A percentile compares a stretch with the other conserved stretches of the same genome.
Evolutionary conservation across 495 filamentous ascomycete species (phyloP).

Genomic region (Immersiella caudata): DNA sequence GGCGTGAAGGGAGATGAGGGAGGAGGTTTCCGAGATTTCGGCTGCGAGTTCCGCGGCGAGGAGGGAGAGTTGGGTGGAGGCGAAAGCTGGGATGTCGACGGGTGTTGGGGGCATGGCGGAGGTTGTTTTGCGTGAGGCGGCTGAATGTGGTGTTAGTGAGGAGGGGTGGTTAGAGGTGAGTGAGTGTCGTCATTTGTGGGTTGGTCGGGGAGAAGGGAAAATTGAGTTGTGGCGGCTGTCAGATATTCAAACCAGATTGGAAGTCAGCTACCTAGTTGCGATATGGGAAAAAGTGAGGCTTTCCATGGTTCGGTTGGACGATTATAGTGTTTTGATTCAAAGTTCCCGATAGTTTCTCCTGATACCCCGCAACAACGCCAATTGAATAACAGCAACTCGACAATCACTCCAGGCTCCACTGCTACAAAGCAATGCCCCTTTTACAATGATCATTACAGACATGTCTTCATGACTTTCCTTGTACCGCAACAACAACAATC

Average conservation of each 20-base stretch:
- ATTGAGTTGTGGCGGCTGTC: background rate
- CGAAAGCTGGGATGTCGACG: constrained; percentile 75
- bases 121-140: background rate
- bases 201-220: background rate
- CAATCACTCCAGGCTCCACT: background rate
- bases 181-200: background rate
- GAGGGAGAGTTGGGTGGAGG: constrained; percentile 74
- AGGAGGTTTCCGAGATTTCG: constrained; percentile 72
- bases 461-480: constrained; percentile 36
- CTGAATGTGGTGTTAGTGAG: background rate
- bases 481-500: constrained; percentile 69
- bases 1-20: constrained; percentile 69
- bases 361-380: background rate
- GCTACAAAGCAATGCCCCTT: background rate
- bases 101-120: constrained; percentile 44
- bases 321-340: too few relatives aligned
- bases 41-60: constrained; percentile 76
- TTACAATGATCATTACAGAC: background rate
- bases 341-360: too few relatives aligned
- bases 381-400: background rate
- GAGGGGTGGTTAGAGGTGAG: background rate
- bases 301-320: too few relatives aligned
- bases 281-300: too few relatives aligned
- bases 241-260: background rate
- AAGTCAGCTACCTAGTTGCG: background rate